Evolutionary conservation across 768 basidiomycete genomes (phyloP).

Genomic region (Cyclocybe aegerita): DNA sequence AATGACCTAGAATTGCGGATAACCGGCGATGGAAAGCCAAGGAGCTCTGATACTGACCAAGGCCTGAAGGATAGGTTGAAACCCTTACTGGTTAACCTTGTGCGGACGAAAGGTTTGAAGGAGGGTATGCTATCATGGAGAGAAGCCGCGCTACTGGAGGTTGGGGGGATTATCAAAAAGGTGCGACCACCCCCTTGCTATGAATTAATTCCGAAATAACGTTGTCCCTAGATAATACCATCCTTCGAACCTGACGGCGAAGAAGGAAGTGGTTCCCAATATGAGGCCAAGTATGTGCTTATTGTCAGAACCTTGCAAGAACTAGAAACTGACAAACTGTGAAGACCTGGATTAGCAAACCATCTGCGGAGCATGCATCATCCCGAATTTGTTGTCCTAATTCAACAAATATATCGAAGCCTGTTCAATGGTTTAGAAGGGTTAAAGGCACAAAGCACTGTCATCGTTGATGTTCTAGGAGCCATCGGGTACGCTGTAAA

Average conservation of each 20-base stretch:
- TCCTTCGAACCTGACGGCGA: slow-evolving; percentile 58
- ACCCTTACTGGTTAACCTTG: slow-evolving; percentile 76
- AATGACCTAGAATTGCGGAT: slow-evolving; percentile 61
- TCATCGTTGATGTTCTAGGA: slow-evolving; percentile 61
- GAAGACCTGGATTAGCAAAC: slow-evolving; percentile 46
- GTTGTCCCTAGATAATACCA: slow-evolving; percentile 51
- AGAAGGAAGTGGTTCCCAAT: slow-evolving; percentile 12
- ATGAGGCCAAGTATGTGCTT: slow-evolving; percentile 17
- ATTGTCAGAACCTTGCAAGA: too few relatives aligned
- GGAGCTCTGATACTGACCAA: slow-evolving; percentile 29
- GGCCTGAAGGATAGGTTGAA: slow-evolving; percentile 61
- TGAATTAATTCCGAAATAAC: neutral
- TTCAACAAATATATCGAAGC: slow-evolving; percentile 58
- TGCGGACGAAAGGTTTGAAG: slow-evolving; percentile 68
- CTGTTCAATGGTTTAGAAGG: slow-evolving; percentile 69
- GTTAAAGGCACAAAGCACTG: slow-evolving; percentile 56
- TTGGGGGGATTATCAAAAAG: slow-evolving; percentile 55
- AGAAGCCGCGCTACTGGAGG: slow-evolving; percentile 61
- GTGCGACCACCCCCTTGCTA: slow-evolving; percentile 38
- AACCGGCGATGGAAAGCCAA: slow-evolving; percentile 13
- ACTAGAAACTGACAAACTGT: neutral
- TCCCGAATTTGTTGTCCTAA: slow-evolving; percentile 60
- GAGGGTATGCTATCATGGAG: slow-evolving; percentile 72
- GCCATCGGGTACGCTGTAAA: slow-evolving; percentile 29
- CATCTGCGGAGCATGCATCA: slow-evolving; percentile 70